phyloP scores from a whole-genome alignment of 2,329 filamentous ascomycete genomes.

The Exutisphaerella laricina region DNA sequence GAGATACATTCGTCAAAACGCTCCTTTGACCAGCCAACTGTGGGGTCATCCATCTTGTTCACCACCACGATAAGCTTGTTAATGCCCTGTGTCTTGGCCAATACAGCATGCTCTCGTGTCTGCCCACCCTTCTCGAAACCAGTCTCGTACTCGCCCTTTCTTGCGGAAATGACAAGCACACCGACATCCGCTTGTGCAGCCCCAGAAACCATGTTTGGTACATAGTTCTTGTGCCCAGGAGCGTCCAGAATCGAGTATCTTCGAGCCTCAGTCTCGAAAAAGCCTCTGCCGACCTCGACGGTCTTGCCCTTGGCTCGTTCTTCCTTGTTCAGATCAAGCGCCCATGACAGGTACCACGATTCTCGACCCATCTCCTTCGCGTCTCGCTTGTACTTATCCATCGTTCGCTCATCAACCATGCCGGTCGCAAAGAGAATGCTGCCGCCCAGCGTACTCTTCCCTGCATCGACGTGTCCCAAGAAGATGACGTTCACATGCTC shows the following conservation, averaged over 20 bases:
- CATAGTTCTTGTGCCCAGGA: conserved; percentile 95
- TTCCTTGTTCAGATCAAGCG: conserved; percentile 92
- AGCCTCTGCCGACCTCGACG: conserved; percentile 91
- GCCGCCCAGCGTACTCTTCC: conserved; percentile 93
- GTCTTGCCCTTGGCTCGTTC: conserved; percentile 96
- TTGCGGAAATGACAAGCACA: conserved; percentile 89
- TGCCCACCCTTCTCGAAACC: conserved; percentile 96
- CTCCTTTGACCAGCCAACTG: conserved; percentile 90
- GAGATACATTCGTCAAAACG: conserved; percentile 89
- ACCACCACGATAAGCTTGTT: conserved; percentile 92
- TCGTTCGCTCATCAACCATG: conserved; percentile 98
- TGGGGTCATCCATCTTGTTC: conserved; percentile 99
- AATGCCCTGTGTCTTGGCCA: conserved; percentile 97
- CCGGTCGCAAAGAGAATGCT: conserved; percentile 89
- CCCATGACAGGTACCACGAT: conserved; percentile 99
- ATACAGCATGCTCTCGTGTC: conserved; percentile 93
- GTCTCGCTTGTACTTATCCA: conserved; percentile 97
- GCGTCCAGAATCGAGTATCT: conserved; percentile 96
- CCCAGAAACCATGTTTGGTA: conserved; percentile 90
- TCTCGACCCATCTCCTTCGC: conserved; percentile 94
- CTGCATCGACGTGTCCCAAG: conserved; percentile 95
- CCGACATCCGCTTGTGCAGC: conserved; percentile 80
- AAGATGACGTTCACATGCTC: conserved; percentile 94
- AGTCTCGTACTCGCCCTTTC: conserved; percentile 98
- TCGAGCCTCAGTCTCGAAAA: conserved; percentile 95